phyloP scores from a whole-genome alignment of 495 filamentous ascomycete species.

The Chaetomium fimeti region DNA sequence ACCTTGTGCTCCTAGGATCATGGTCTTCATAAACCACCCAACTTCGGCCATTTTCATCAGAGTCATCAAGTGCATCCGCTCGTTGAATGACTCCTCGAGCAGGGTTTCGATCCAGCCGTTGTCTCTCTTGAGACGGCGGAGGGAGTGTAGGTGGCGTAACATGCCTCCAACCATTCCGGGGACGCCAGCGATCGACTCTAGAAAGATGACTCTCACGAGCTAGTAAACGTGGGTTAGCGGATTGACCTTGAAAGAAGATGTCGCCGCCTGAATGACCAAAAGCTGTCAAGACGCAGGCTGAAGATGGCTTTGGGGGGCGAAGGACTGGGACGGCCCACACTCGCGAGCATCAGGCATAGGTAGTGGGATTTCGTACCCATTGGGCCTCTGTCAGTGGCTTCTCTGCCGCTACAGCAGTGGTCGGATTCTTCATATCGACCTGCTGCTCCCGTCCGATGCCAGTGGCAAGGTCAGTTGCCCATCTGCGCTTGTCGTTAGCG shows the following conservation, averaged over 20 bases:
- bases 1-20: conserved; percentile 76
- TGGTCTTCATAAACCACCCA: conserved; percentile 82
- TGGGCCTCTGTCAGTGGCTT: conserved; percentile 49
- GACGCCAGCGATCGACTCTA: conserved; percentile 91
- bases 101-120: conserved; percentile 99
- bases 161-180: conserved; percentile 97
- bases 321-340: not conserved
- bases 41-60: conserved; percentile 93
- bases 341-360: not conserved
- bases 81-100: conserved; percentile 91
- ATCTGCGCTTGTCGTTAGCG: conserved; percentile 30
- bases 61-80: conserved; percentile 92
- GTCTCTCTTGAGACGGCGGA: conserved; percentile 83
- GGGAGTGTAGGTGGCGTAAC: conserved; percentile 79
- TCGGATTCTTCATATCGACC: conserved; percentile 48
- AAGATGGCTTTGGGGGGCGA: not conserved
- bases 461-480: conserved; percentile 49
- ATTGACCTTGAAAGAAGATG: not conserved
- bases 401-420: conserved; percentile 43
- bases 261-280: not conserved
- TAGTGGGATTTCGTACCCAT: conserved; percentile 37
- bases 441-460: conserved; percentile 46
- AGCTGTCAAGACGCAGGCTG: not conserved
- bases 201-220: conserved; percentile 83
- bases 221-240: conserved; percentile 19